phyloP scores from a whole-genome alignment of 1,284 basidiomycete species.

The Trametes polyzona region DNA sequence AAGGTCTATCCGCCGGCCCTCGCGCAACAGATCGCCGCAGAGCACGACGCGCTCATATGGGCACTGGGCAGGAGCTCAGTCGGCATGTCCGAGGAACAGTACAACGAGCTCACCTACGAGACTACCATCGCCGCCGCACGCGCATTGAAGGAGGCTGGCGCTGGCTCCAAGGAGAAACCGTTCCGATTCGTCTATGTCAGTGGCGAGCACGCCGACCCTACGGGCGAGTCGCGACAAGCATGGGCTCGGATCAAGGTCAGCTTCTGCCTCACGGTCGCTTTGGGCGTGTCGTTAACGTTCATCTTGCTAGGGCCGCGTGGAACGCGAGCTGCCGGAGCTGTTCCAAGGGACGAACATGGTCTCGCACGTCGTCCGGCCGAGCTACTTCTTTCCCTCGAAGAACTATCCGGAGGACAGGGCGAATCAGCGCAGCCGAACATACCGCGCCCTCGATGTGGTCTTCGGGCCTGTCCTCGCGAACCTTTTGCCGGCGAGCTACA shows the following conservation, averaged over 20 bases:
- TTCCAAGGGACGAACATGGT: slow-evolving; percentile 27
- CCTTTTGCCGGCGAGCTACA: slow-evolving; percentile 23
- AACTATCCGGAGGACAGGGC: slow-evolving; percentile 34
- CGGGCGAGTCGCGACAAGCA: slow-evolving; percentile 34
- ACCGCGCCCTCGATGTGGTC: slow-evolving; percentile 23
- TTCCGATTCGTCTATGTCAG: slow-evolving; percentile 43
- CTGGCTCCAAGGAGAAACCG: slow-evolving; percentile 32
- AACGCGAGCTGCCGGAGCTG: slow-evolving; percentile 32
- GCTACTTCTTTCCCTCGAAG: slow-evolving; percentile 37
- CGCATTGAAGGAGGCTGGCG: slow-evolving; percentile 37
- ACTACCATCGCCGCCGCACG: slow-evolving; percentile 38
- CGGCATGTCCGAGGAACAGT: slow-evolving; percentile 42
- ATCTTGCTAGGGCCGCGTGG: slow-evolving; percentile 32
- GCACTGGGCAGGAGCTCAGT: slow-evolving; percentile 39
- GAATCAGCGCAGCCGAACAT: slow-evolving; percentile 31
- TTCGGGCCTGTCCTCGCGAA: slow-evolving; percentile 15
- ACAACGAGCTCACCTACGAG: slow-evolving; percentile 42
- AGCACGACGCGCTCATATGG: slow-evolving; percentile 47
- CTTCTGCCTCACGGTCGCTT: neutral
- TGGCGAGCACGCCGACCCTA: slow-evolving; percentile 38
- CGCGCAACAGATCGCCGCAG: slow-evolving; percentile 34
- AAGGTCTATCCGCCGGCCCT: slow-evolving; percentile 39
- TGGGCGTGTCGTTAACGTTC: neutral
- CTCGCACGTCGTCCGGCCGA: slow-evolving; percentile 35
- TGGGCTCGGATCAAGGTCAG: slow-evolving; percentile 41